Percentiles rank a stretch among this genome's conserved stretches.
Conservation (phyloP, 805 yeast species). For the Candida maesae region DNA sequence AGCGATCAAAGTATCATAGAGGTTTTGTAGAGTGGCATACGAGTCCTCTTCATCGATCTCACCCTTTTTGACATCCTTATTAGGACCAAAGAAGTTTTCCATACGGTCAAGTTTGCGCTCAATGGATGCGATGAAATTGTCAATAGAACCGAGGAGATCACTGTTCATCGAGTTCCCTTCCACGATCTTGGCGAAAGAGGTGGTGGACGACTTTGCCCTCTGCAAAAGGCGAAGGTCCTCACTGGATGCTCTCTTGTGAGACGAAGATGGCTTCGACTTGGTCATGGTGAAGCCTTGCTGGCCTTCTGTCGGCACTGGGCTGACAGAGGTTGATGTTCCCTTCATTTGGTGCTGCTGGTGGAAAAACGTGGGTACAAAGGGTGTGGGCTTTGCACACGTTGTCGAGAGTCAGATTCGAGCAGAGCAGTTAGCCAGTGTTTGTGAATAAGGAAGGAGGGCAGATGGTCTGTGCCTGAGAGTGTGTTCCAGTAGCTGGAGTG, state of each 20-base stretch:
- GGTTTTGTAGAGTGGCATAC: conserved; percentile 20
- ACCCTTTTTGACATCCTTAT: conserved; percentile 4
- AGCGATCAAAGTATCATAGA: conserved; percentile 25
- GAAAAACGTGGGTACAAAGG: neutral
- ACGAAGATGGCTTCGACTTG: neutral
- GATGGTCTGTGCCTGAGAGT: too few relatives aligned
- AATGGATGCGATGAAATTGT: conserved; percentile 24
- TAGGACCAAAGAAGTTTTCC: conserved; percentile 21
- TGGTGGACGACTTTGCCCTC: conserved; percentile 25
- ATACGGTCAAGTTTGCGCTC: conserved; percentile 25
- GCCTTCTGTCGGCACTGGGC: neutral
- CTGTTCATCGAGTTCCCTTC: conserved; percentile 23
- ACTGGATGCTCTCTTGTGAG: conserved; percentile 8
- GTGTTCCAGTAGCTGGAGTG: too few relatives aligned
- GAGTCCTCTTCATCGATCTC: conserved; percentile 15
- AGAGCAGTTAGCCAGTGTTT: too few relatives aligned
- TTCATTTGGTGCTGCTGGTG: neutral
- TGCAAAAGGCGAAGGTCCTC: conserved; percentile 22
- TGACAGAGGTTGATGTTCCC: neutral
- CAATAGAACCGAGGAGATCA: conserved; percentile 22
- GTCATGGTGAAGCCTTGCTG: neutral
- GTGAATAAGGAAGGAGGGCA: too few relatives aligned
- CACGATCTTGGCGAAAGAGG: conserved; percentile 22
- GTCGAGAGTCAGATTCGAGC: too few relatives aligned
- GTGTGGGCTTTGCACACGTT: too few relatives aligned